Evolutionary conservation across 192 early-diverging fungal species (phyloP).

Genomic region (Coemansia sp.): DNA sequence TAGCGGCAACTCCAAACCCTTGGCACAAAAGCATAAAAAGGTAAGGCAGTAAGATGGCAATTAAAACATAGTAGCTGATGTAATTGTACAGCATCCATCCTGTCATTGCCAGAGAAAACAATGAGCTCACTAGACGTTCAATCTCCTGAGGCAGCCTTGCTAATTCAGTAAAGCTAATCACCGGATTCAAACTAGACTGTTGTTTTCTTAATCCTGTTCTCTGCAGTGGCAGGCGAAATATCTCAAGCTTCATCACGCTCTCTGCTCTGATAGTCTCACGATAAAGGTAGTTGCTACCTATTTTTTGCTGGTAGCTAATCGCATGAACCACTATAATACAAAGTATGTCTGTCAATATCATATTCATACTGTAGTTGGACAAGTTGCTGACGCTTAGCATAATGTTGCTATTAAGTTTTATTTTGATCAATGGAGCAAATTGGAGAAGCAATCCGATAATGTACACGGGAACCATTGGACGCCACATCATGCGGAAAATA

Average conservation of each 20-base stretch:
- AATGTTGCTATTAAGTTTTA: constrained; percentile 3
- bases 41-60: neutral
- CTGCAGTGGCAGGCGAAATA: constrained; percentile 24
- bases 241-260: neutral
- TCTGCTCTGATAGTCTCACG: neutral
- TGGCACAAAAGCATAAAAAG: neutral
- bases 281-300: neutral
- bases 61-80: constrained; percentile 18
- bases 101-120: neutral
- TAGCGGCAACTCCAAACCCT: neutral
- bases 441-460: constrained; percentile 6
- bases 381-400: constrained; percentile 17
- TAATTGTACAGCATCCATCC: constrained; percentile 11
- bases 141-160: neutral
- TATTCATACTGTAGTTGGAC: constrained; percentile 9
- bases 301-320: neutral
- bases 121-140: neutral
- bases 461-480: constrained; percentile 26
- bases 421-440: neutral
- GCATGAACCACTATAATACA: neutral
- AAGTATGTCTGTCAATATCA: constrained; percentile 3
- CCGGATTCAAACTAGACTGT: neutral
- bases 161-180: neutral
- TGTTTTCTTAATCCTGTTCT: constrained; percentile 8
- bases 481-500: constrained; percentile 33